phyloP scores from a whole-genome alignment of 768 basidiomycete genomes.

The Mycena capillaripes region DNA sequence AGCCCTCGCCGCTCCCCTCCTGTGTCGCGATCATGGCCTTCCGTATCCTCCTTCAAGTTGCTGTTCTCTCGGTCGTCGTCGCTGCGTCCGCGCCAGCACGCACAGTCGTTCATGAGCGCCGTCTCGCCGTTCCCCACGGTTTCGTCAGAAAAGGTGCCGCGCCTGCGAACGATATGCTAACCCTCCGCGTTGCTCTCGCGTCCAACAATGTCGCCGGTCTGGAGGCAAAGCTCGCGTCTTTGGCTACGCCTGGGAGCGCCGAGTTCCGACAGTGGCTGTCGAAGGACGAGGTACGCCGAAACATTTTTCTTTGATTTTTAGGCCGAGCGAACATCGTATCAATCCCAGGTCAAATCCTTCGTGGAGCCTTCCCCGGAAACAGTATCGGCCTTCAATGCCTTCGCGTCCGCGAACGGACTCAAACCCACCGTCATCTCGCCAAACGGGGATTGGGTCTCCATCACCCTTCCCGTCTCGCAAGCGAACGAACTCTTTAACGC shows the following conservation, averaged over 20 bases:
- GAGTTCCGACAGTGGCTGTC: slow-evolving; percentile 12
- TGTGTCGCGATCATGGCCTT: background rate
- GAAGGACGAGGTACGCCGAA: slow-evolving; percentile 4
- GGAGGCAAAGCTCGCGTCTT: slow-evolving; percentile 1
- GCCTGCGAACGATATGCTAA: background rate
- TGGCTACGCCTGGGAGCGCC: slow-evolving; percentile 4
- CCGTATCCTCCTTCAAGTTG: background rate
- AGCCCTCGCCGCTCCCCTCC: background rate
- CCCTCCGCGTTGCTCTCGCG: background rate
- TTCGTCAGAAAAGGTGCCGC: slow-evolving; percentile 9
- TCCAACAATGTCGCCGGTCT: slow-evolving; percentile 12
- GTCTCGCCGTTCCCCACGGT: background rate
- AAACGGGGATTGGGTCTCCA: no score
- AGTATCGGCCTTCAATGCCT: slow-evolving; percentile 9
- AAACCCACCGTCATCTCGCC: background rate
- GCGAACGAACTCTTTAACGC: slow-evolving; percentile 12
- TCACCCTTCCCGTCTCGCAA: no score
- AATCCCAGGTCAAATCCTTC: slow-evolving; percentile 16
- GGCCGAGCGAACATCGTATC: background rate
- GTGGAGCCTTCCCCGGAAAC: slow-evolving; percentile 9
- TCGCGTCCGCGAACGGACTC: slow-evolving; percentile 15
- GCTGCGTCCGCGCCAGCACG: background rate
- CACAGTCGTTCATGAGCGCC: slow-evolving; percentile 8
- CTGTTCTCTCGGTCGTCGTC: background rate
- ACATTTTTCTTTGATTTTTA: background rate